A percentile compares a stretch with the other conserved stretches of the same genome.
These are phyloP conservation scores for Penicillium sp. DNA, from an alignment of 2,329 filamentous ascomycete genomes.

Conservation along the genomic window DNA sequence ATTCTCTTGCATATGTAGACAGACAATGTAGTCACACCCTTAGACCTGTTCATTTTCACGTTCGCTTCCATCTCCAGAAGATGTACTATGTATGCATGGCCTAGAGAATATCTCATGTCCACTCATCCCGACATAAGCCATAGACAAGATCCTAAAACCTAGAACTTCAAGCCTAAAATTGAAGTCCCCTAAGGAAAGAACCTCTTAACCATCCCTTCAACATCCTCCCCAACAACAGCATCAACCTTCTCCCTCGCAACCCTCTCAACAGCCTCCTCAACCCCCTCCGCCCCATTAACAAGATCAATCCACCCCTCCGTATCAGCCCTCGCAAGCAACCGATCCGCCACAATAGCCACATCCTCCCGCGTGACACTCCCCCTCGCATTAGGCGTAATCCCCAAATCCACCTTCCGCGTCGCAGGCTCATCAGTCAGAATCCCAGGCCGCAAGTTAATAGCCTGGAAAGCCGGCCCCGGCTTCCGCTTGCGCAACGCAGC, in stretches of 20 bases:
- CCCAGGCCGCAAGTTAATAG: slow-evolving; percentile 54
- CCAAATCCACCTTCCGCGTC: slow-evolving; percentile 49
- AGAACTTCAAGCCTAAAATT: neutral
- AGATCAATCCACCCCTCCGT: slow-evolving; percentile 56
- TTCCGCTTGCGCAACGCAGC: slow-evolving; percentile 35
- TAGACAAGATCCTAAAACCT: neutral
- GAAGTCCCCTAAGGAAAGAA: slow-evolving; percentile 26
- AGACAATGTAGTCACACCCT: neutral
- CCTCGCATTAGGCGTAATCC: slow-evolving; percentile 45
- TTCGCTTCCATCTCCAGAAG: neutral
- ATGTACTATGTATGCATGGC: neutral
- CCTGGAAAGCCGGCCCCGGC: slow-evolving; percentile 41
- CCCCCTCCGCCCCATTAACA: slow-evolving; percentile 50
- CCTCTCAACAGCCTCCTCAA: slow-evolving; percentile 49
- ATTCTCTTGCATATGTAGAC: neutral
- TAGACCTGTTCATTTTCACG: neutral
- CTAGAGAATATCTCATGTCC: neutral
- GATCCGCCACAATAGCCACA: slow-evolving; percentile 53
- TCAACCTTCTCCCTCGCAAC: slow-evolving; percentile 48
- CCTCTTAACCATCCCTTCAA: slow-evolving; percentile 44
- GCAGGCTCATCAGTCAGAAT: slow-evolving; percentile 49
- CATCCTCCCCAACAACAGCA: slow-evolving; percentile 52
- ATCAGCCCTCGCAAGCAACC: slow-evolving; percentile 49
- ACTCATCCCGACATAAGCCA: neutral
- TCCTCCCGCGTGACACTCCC: slow-evolving; percentile 51